Evolutionary conservation across 306 rosid genomes (phyloP), one percentile per base, ranked within the genome.

Genomic region (Malus asiatica): DNA sequence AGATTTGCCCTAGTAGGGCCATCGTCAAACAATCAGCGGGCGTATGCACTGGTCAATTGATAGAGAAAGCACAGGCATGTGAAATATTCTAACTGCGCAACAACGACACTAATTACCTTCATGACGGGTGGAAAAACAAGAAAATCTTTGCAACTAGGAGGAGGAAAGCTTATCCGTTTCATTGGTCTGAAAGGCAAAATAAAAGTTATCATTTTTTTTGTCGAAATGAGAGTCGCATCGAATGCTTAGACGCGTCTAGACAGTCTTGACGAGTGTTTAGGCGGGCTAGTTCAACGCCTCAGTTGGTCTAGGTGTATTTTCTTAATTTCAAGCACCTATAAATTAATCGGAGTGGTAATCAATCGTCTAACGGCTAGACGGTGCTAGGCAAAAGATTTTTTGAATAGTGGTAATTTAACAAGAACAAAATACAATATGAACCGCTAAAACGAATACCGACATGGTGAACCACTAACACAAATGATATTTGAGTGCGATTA

Each of bases 271-370:
- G 0, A 35, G 2, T 35, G 40, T 9, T 0, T 35, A 35, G 9
- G 2, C 9, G 0, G 9, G 40, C 2, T 35, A 7, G 40, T 35
- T 0, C 9, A 35, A 35, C 1, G 40, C 40, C 40, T 35, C 0
- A 6, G 2, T 35, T 30, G 44, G 44, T 18, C 3, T 64, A 64
- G 5, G 4, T 4, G 5, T 8, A 3, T 64, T 64, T 35, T 35
- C 0, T 35, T 35, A 1, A 35, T 35, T 35, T 7, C 40, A 35
- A 35, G 7, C 2, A 35, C 0, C 0, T 35, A 35, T 35, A 35
- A 35, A 35, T 35, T 35, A 35, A 35, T 35, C 0, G 2, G 9
- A 35, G 0, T 0, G 0, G 0, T 35, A 35, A 0, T 35, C 42
- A 6, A 0, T 35, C 2, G 9, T 35, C 10, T 7, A 35, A 35